Base-by-base conservation (phyloP, 441 rosid species). In the Bocquillonia castaneifolia region DNA sequence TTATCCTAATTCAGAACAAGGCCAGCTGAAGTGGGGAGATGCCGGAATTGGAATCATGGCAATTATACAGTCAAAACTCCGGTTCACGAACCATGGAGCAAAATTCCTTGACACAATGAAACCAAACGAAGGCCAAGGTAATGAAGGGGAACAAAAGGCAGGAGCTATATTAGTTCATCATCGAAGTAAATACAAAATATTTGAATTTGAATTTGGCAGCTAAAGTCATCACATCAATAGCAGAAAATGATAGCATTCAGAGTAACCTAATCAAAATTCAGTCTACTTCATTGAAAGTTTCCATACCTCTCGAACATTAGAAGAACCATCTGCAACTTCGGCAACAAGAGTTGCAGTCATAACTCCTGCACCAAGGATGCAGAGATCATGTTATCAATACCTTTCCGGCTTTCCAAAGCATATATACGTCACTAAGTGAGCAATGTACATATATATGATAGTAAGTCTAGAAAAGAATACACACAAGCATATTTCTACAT, bases 281-380 rank as follows among this genome's bases (percentile, higher is more conserved):
- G 60, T 59, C 75, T 79, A 78, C 79, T 83, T 87, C 66, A 76
- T 72, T 0, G 86, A 85, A 72, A 93, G 88, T 80, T 84, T 89
- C 97, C 98, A 91, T 54, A 91, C 92, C 81, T 91, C 98, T 59
- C 98, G 86, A 56, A 93, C 82, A 61, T 91, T 93, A n/a, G 96
- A 93, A 20, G 92, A 91, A 68, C 97, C 98, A 79, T 93, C 92
- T 15, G 91, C 80, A 70, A 91, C 89, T 80, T 87, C 89, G 48
- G 87, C 83, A 58, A 91, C 87, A 71, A 89, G 81, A 17, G 71
- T 63, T 71, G 88, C 73, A 52, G 76, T 73, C 89, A 93, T 75
- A 63, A 74, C 73, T 69, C 92, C 99, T 93, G 73, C 77, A 66
- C 51, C 17, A 51, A 40, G 34, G 62, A 55, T n/a, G 59, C 32